phyloP scores from a whole-genome alignment of 2,329 filamentous ascomycete genomes.

The Lizonia empirigonia region DNA sequence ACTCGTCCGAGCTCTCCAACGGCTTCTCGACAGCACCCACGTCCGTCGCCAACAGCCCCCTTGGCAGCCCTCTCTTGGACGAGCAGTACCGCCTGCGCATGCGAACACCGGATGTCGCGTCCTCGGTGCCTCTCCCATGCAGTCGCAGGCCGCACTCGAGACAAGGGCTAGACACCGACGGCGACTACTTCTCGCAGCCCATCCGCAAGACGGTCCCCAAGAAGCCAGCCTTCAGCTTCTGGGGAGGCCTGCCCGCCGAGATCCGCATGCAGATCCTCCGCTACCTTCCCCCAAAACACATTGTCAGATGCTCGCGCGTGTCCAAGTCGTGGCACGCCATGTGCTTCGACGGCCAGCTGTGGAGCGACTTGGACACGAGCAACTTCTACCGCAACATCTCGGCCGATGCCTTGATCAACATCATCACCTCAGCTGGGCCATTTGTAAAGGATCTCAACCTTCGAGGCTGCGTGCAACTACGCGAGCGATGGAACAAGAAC shows the following conservation, averaged over 20 bases:
- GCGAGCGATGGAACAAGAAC: constrained; percentile 77
- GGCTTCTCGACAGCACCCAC: constrained; percentile 62
- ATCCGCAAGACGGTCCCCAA: constrained; percentile 45
- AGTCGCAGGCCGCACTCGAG: constrained; percentile 62
- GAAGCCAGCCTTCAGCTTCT: constrained; percentile 67
- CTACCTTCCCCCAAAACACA: constrained; percentile 77
- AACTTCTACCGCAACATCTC: constrained; percentile 89
- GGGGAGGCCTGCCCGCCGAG: constrained; percentile 81
- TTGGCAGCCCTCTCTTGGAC: constrained; percentile 57
- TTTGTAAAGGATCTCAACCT: constrained; percentile 92
- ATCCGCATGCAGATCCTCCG: constrained; percentile 78
- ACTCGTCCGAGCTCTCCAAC: constrained; percentile 62
- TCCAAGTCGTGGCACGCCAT: constrained; percentile 78
- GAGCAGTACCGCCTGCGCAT: constrained; percentile 61
- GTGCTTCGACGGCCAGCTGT: constrained; percentile 95
- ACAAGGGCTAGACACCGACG: constrained; percentile 47
- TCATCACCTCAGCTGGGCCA: constrained; percentile 82
- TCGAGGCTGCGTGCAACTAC: constrained; percentile 85
- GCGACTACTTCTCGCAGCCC: constrained; percentile 55
- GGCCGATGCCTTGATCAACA: constrained; percentile 79
- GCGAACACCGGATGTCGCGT: constrained; percentile 58
- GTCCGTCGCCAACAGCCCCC: constrained; percentile 56
- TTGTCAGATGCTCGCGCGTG: constrained; percentile 77
- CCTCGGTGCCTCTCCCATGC: constrained; percentile 67
- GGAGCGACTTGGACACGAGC: constrained; percentile 80